These are phyloP conservation scores for Sequoiadendron giganteum DNA, from an alignment of 75 land plant genomes.

Conservation along the genomic window DNA sequence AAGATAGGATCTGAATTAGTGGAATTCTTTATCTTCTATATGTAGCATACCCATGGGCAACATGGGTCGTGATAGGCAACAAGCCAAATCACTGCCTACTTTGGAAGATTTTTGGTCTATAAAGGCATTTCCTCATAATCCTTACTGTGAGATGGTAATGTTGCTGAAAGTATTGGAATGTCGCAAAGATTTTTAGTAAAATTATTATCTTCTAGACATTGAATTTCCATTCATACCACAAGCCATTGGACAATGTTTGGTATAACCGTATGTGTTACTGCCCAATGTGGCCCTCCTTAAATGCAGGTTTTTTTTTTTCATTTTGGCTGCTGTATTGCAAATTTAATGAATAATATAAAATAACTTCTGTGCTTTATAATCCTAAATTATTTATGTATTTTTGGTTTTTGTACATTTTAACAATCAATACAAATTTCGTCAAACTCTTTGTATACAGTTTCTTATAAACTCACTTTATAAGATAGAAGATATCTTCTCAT, in stretches of 20 bases:
- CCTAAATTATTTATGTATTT: not conserved
- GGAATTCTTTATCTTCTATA: not conserved
- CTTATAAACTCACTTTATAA: not conserved
- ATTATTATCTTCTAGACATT: not conserved
- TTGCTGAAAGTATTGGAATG: constrained; percentile 48
- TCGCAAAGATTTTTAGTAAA: not conserved
- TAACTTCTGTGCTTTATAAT: not conserved
- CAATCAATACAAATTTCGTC: not conserved
- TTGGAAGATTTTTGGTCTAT: constrained; percentile 88
- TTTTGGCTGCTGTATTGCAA: not conserved
- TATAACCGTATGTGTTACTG: not conserved
- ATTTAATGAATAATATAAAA: not conserved
- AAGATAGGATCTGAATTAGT: constrained; percentile 39
- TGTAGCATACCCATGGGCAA: not conserved
- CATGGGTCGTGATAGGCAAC: constrained; percentile 60
- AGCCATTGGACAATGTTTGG: not conserved
- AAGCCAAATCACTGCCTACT: constrained; percentile 82
- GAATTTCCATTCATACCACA: not conserved
- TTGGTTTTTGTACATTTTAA: not conserved
- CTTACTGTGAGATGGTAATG: constrained; percentile 98
- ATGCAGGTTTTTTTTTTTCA: not conserved
- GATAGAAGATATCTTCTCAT: not conserved
- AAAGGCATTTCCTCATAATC: constrained; percentile 91
- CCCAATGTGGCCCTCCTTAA: not conserved
- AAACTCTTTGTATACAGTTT: not conserved